Conservation (phyloP, 108 stramenopile genomes). For the Parietichytrium sp. region DNA sequence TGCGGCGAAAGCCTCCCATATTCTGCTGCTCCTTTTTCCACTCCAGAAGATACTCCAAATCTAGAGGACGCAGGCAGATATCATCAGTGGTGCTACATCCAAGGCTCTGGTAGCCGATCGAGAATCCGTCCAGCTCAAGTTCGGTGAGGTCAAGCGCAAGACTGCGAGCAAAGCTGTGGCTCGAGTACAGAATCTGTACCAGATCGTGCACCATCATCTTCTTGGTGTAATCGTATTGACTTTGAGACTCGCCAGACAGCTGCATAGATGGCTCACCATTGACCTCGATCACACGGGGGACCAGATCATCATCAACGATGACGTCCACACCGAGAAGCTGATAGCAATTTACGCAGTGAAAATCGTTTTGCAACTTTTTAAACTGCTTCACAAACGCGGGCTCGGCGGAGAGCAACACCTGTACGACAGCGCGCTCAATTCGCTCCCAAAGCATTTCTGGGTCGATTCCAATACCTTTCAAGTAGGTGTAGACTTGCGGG, state of each 20-base stretch:
- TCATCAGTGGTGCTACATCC: conserved; percentile 26
- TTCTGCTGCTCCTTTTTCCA: conserved; percentile 39
- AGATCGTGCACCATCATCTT: conserved; percentile 1
- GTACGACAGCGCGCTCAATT: conserved; percentile 21
- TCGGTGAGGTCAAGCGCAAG: conserved; percentile 36
- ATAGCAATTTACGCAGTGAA: conserved; percentile 32
- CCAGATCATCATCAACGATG: conserved; percentile 31
- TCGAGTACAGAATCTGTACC: neutral
- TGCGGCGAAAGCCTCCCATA: conserved; percentile 33
- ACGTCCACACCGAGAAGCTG: conserved; percentile 34
- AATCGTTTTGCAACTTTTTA: conserved; percentile 33
- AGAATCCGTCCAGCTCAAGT: conserved; percentile 28
- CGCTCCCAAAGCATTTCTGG: conserved; percentile 37
- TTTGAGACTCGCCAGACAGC: conserved; percentile 23
- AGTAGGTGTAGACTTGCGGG: conserved; percentile 30
- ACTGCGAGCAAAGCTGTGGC: neutral
- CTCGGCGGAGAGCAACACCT: conserved; percentile 8
- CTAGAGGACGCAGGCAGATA: conserved; percentile 28
- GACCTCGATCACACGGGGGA: conserved; percentile 27
- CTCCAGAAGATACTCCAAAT: conserved; percentile 28
- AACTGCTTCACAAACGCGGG: conserved; percentile 37
- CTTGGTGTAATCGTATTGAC: conserved; percentile 29
- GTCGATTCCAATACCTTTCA: conserved; percentile 10
- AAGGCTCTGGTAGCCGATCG: conserved; percentile 23
- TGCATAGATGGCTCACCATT: conserved; percentile 38